These are phyloP conservation scores for Cucurbita maxima DNA, from an alignment of 306 rosid species.

Conservation along the genomic window DNA sequence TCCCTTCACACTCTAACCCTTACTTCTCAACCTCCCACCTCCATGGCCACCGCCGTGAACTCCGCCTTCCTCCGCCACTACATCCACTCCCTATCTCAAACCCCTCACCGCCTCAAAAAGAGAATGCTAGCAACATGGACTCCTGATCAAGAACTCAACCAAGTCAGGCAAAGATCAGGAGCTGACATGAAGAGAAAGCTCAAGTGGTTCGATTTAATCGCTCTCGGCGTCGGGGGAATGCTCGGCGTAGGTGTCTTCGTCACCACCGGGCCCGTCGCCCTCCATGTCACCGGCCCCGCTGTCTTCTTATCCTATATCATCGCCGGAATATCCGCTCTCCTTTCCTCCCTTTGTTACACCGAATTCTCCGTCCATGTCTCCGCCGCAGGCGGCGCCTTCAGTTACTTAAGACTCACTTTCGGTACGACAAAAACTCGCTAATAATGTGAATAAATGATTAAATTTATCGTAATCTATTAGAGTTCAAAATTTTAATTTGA, in stretches of 20 bases:
- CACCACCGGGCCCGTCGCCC: conserved; percentile 74
- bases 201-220: conserved; percentile 62
- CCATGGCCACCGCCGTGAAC: conserved; percentile 13
- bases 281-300: conserved; percentile 49
- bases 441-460: not conserved
- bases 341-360: conserved; percentile 79
- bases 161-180: conserved; percentile 77
- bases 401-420: conserved; percentile 73
- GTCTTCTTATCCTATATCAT: conserved; percentile 75
- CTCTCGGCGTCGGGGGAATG: conserved; percentile 94
- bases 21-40: not conserved
- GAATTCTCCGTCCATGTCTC: conserved; percentile 89
- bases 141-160: conserved; percentile 78
- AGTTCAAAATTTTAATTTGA: too few species aligned
- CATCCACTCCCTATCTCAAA: conserved; percentile 57
- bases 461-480: too few species aligned
- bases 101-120: conserved; percentile 64
- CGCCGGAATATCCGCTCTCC: conserved; percentile 81
- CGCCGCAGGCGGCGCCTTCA: conserved; percentile 95
- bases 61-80: conserved; percentile 33
- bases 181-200: conserved; percentile 86
- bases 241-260: conserved; percentile 92
- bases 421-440: conserved; percentile 20
- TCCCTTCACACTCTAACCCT: not conserved
- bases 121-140: conserved; percentile 95